These are phyloP conservation scores for Zopfia rhizophila DNA, from an alignment of 2,329 filamentous ascomycete species.

Conservation along the genomic window DNA sequence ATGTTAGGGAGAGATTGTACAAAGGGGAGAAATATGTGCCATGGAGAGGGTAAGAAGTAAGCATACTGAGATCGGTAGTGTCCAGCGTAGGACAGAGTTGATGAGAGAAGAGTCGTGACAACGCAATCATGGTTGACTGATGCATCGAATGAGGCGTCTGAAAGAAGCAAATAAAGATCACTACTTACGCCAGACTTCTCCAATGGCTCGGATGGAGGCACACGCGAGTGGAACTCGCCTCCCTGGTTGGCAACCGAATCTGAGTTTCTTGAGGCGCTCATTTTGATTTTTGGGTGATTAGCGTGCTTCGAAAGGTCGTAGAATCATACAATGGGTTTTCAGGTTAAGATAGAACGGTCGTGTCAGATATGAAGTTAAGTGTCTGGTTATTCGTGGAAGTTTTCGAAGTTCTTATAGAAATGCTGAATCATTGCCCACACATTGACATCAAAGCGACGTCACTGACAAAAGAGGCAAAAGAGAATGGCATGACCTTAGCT, in stretches of 20 bases:
- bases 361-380: too few species aligned
- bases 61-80: too few species aligned
- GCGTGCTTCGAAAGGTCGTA: neutral
- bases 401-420: constrained; percentile 12
- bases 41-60: constrained; percentile 1
- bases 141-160: too few species aligned
- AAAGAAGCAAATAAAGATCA: neutral
- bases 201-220: constrained; percentile 64
- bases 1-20: constrained; percentile 21
- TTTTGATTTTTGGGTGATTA: constrained; percentile 32
- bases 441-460: constrained; percentile 29
- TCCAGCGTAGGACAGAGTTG: too few species aligned
- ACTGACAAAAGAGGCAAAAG: too few species aligned
- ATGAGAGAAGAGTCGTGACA: too few species aligned
- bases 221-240: constrained; percentile 66
- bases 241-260: constrained; percentile 64
- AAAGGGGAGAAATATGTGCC: constrained; percentile 15
- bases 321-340: too few species aligned
- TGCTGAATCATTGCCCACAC: constrained; percentile 24
- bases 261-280: constrained; percentile 60
- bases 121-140: too few species aligned
- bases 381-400: neutral
- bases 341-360: too few species aligned
- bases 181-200: constrained; percentile 65
- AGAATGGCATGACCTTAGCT: too few species aligned